These are phyloP conservation scores for Aureoboletus auriporus DNA, from an alignment of 768 basidiomycete species.

Conservation along the genomic window DNA sequence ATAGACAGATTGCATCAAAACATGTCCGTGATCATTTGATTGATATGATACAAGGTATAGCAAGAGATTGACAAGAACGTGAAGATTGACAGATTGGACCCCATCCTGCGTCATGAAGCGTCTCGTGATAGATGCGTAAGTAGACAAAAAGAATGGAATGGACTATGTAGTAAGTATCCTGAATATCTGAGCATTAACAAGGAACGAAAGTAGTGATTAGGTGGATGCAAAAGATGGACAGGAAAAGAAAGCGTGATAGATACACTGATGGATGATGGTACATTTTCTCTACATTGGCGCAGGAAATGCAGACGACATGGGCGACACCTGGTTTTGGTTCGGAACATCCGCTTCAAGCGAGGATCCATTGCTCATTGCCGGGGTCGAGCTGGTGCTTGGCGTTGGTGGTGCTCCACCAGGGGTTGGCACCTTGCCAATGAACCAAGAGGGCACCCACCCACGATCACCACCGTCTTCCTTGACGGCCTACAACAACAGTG, in stretches of 20 bases:
- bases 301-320: constrained; percentile 81
- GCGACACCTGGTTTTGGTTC: constrained; percentile 55
- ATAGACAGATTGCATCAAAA: constrained; percentile 14
- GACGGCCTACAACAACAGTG: constrained; percentile 59
- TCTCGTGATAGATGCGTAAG: constrained; percentile 16
- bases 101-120: constrained; percentile 7
- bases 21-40: constrained; percentile 11
- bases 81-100: constrained; percentile 12
- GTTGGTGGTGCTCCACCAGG: constrained; percentile 41
- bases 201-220: constrained; percentile 22
- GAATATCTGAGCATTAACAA: constrained; percentile 27
- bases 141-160: constrained; percentile 9
- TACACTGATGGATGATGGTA: constrained; percentile 14
- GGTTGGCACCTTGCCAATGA: constrained; percentile 79
- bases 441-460: constrained; percentile 99
- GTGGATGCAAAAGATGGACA: constrained; percentile 10
- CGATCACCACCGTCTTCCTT: constrained; percentile 91
- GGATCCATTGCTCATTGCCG: constrained; percentile 24
- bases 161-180: constrained; percentile 7
- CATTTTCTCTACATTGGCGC: constrained; percentile 30
- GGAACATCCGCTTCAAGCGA: constrained; percentile 37
- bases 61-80: constrained; percentile 11
- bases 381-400: constrained; percentile 45
- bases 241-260: constrained; percentile 19
- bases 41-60: constrained; percentile 22